phyloP scores from a whole-genome alignment of 1,284 basidiomycete species.

The Spongiforma sp. region DNA sequence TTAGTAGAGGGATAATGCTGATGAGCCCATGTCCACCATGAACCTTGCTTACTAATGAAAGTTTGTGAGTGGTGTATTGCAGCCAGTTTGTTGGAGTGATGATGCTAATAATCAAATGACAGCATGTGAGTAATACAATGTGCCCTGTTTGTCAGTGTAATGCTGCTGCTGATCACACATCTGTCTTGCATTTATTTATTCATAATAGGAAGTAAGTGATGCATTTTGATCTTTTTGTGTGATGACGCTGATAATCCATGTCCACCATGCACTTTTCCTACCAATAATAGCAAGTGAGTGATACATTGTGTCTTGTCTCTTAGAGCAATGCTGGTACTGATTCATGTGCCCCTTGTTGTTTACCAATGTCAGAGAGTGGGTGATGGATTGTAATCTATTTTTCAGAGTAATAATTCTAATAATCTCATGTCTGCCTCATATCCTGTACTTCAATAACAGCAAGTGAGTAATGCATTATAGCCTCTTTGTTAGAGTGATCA shows the following conservation, averaged over 20 bases:
- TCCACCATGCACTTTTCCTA: not conserved
- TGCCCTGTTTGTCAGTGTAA: not conserved
- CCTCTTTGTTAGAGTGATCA: not conserved
- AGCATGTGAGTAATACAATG: not conserved
- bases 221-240: not conserved
- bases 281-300: not conserved
- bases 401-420: not conserved
- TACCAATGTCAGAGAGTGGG: not conserved
- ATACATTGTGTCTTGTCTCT: not conserved
- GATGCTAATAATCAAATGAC: not conserved
- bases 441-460: not conserved
- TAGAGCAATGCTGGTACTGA: not conserved
- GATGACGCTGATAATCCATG: not conserved
- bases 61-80: not conserved
- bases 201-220: not conserved
- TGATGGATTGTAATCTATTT: not conserved
- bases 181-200: not conserved
- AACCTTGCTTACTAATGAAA: not conserved
- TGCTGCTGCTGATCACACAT: not conserved
- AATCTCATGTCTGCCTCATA: not conserved
- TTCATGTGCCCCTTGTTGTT: not conserved
- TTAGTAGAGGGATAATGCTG: not conserved
- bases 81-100: not conserved
- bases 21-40: not conserved
- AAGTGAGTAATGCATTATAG: not conserved